These are phyloP conservation scores for Debaryomyces robertsiae DNA, from an alignment of 1,139 yeast species.

Conservation along the genomic window DNA sequence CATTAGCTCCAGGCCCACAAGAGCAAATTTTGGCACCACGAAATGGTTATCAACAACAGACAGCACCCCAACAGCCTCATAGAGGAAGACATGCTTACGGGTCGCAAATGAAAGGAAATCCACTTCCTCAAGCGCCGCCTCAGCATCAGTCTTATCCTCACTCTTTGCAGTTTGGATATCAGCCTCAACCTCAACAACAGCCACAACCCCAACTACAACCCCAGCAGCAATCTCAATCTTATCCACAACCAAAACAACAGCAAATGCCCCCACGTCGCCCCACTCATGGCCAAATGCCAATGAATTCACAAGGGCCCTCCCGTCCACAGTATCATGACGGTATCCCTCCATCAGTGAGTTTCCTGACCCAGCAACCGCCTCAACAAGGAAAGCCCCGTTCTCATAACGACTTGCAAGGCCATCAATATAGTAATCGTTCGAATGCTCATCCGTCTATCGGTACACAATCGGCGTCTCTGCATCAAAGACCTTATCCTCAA, in stretches of 20 bases:
- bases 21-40: constrained; percentile 14
- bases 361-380: background rate
- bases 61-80: constrained; percentile 13
- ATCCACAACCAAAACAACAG: constrained; percentile 12
- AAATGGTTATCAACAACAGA: constrained; percentile 13
- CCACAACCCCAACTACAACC: constrained; percentile 10
- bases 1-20: constrained; percentile 9
- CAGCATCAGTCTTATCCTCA: constrained; percentile 21
- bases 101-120: constrained; percentile 8
- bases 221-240: constrained; percentile 11
- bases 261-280: constrained; percentile 11
- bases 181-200: constrained; percentile 15
- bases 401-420: background rate
- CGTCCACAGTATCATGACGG: constrained; percentile 9
- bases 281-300: constrained; percentile 10
- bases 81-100: constrained; percentile 12
- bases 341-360: constrained; percentile 7
- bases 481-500: constrained; percentile 11
- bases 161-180: constrained; percentile 16
- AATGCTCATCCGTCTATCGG: constrained; percentile 15
- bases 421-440: constrained; percentile 8
- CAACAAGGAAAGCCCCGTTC: background rate
- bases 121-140: constrained; percentile 16
- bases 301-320: background rate
- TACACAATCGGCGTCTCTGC: constrained; percentile 10